phyloP scores from a whole-genome alignment of 441 rosid genomes.

The Adansonia grandidieri region DNA sequence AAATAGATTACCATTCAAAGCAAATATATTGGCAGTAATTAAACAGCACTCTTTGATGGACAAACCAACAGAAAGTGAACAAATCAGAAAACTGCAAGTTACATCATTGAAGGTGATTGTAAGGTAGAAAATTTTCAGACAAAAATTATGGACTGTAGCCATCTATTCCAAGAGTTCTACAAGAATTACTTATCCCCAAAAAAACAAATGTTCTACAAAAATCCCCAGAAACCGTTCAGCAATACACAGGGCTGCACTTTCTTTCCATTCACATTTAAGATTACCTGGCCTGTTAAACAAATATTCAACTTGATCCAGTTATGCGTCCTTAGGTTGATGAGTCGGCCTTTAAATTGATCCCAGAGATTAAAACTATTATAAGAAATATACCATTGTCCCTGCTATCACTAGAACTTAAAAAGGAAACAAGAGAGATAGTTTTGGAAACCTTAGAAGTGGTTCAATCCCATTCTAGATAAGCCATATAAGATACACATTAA shows the following conservation, averaged over 20 bases:
- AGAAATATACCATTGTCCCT: not conserved
- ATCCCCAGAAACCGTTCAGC: not conserved
- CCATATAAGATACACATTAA: not conserved
- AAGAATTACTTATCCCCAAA: not conserved
- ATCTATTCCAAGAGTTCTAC: not conserved
- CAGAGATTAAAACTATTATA: not conserved
- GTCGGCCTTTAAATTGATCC: not conserved
- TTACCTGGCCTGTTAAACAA: not conserved
- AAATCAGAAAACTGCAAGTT: not conserved
- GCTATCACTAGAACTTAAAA: not conserved
- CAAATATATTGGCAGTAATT: not conserved
- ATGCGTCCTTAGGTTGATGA: not conserved
- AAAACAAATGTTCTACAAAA: not conserved
- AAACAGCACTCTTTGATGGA: not conserved
- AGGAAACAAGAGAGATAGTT: not conserved
- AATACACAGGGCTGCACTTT: not conserved
- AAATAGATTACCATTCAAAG: not conserved
- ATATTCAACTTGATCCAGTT: conserved; percentile 1
- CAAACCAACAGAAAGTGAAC: not conserved
- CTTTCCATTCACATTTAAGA: not conserved
- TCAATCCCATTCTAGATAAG: not conserved
- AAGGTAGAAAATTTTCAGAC: not conserved
- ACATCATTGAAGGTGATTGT: not conserved
- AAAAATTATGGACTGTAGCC: not conserved
- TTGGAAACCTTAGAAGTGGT: not conserved